These are phyloP conservation scores for Venturia effusa DNA, from an alignment of 2,329 filamentous ascomycete genomes.

Conservation along the genomic window DNA sequence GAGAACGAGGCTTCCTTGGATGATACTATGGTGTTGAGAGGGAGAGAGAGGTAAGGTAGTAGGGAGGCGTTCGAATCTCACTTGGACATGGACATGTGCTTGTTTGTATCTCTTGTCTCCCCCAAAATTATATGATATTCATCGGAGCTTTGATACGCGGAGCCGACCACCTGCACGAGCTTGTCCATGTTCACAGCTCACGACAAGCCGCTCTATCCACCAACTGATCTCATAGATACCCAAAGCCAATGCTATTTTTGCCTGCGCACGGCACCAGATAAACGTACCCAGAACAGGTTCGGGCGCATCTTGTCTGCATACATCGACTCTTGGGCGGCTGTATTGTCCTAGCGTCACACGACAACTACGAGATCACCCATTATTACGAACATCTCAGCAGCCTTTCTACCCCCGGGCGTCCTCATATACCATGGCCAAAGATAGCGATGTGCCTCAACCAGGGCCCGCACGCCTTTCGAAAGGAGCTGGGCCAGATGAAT, in stretches of 20 bases:
- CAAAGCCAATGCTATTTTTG: background rate
- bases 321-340: background rate
- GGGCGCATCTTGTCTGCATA: background rate
- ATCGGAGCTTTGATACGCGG: background rate
- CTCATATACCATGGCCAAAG: conserved; percentile 32
- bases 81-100: background rate
- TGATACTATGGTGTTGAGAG: background rate
- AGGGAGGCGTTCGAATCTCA: too few relatives aligned
- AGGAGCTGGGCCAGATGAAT: conserved; percentile 84
- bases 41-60: too few relatives aligned
- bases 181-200: background rate
- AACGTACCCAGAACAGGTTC: background rate
- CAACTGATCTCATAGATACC: background rate
- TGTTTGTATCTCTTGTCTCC: background rate
- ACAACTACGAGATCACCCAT: background rate
- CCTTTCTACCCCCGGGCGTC: background rate
- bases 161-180: background rate
- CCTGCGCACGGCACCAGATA: background rate
- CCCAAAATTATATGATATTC: background rate
- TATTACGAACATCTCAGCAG: background rate
- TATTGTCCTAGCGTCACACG: background rate
- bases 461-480: conserved; percentile 77
- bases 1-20: background rate
- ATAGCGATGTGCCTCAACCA: conserved; percentile 67
- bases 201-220: background rate